Evolutionary conservation across 441 rosid genomes (phyloP).

Genomic region (Mallotus repandus): DNA sequence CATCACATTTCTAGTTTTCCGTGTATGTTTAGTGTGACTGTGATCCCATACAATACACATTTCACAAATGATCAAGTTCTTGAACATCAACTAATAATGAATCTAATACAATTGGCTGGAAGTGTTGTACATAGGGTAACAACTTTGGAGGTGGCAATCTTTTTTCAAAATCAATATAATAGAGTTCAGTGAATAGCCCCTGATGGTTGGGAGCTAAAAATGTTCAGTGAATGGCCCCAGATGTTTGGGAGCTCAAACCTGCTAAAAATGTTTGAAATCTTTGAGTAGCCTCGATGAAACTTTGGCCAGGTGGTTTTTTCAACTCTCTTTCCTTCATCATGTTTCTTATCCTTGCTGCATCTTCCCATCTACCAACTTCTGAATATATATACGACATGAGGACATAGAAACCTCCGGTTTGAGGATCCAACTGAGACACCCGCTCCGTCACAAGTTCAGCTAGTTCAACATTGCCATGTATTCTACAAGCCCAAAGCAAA

Average conservation of each 20-base stretch:
- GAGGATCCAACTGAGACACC: constrained; percentile 40
- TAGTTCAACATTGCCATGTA: constrained; percentile 52
- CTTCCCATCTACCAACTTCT: constrained; percentile 50
- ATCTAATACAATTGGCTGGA: too few species aligned
- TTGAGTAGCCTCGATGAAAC: constrained; percentile 54
- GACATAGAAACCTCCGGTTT: constrained; percentile 53
- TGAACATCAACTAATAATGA: too few species aligned
- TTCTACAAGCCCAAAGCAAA: constrained; percentile 71
- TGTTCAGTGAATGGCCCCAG: constrained; percentile 2
- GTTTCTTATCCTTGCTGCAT: not conserved
- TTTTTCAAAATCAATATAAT: too few species aligned
- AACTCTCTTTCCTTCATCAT: constrained; percentile 2
- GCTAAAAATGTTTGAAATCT: constrained; percentile 58
- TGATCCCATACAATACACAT: too few species aligned
- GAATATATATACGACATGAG: constrained; percentile 63
- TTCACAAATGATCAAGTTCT: too few species aligned
- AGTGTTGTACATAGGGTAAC: too few species aligned
- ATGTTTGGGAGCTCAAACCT: constrained; percentile 26
- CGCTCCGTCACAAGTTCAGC: constrained; percentile 29
- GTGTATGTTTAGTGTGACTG: too few species aligned
- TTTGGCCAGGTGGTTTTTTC: constrained; percentile 65
- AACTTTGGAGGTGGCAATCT: too few species aligned
- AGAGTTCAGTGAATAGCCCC: not conserved
- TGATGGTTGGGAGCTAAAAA: not conserved
- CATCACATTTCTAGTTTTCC: too few species aligned